These are phyloP conservation scores for Ogataea degrootiae DNA, from an alignment of 805 yeast genomes.

Conservation along the genomic window DNA sequence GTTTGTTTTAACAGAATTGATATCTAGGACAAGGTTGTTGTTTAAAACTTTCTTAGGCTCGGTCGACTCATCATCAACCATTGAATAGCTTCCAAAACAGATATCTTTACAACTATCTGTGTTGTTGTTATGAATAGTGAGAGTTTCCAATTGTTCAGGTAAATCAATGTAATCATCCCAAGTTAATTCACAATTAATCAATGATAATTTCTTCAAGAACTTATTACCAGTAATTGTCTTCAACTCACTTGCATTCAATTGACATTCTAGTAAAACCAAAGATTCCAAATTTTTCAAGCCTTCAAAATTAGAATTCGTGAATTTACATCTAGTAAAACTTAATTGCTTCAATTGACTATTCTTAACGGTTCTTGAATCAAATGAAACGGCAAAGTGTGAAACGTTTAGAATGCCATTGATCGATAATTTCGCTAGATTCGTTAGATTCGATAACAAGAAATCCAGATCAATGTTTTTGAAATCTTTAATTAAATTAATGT, in stretches of 20 bases:
- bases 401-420: conserved; percentile 9
- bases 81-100: conserved; percentile 3
- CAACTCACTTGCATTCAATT: conserved; percentile 5
- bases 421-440: conserved; percentile 11
- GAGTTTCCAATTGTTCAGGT: conserved; percentile 11
- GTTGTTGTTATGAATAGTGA: conserved; percentile 17
- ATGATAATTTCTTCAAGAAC: conserved; percentile 5
- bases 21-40: conserved; percentile 6
- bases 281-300: conserved; percentile 9
- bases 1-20: conserved; percentile 13
- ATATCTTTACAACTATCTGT: conserved; percentile 13
- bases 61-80: not conserved
- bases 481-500: conserved; percentile 4
- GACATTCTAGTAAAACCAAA: conserved; percentile 18
- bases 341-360: conserved; percentile 5
- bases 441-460: conserved; percentile 6
- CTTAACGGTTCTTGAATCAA: not conserved
- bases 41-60: not conserved
- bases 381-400: not conserved
- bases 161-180: conserved; percentile 17
- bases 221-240: conserved; percentile 7
- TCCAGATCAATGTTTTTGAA: conserved; percentile 7
- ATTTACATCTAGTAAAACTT: conserved; percentile 11
- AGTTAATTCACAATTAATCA: conserved; percentile 17
- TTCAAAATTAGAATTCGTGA: conserved; percentile 9